phyloP scores from a whole-genome alignment of 1,284 basidiomycete species.

The Vanrija humicola region DNA sequence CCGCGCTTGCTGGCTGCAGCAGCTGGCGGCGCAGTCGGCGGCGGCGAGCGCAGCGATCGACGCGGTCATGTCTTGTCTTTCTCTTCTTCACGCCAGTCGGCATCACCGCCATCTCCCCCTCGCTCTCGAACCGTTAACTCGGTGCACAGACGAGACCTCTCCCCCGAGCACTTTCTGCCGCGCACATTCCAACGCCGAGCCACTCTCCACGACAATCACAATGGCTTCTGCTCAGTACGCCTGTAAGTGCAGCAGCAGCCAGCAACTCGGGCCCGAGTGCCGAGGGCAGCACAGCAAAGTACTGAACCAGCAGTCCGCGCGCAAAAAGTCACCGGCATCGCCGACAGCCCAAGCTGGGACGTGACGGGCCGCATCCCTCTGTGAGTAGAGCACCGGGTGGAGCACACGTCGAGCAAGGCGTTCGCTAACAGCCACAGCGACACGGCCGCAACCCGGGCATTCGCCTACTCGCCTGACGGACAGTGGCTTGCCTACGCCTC shows the following conservation, averaged over 20 bases:
- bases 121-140: no score
- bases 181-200: neutral
- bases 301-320: slow-evolving; percentile 64
- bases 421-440: slow-evolving; percentile 60
- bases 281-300: neutral
- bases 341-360: slow-evolving; percentile 74
- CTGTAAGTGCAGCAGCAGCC: slow-evolving; percentile 56
- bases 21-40: no score
- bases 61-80: no score
- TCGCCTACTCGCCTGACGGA: slow-evolving; percentile 83
- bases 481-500: slow-evolving; percentile 79
- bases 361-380: slow-evolving; percentile 63
- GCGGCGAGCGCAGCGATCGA: no score
- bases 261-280: neutral
- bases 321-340: slow-evolving; percentile 85
- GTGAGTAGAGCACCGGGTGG: slow-evolving; percentile 30
- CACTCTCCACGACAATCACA: neutral
- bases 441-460: slow-evolving; percentile 57
- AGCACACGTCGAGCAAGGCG: slow-evolving; percentile 5
- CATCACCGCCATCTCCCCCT: no score
- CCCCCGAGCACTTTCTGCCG: no score
- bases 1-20: no score
- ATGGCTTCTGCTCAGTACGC: slow-evolving; percentile 52
- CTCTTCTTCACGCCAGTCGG: no score
- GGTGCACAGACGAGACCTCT: no score